Evolutionary conservation across 1,284 basidiomycete species (phyloP), one percentile per base, ranked within the genome.

Genomic region (Mycosarcoma mackinlayi): DNA sequence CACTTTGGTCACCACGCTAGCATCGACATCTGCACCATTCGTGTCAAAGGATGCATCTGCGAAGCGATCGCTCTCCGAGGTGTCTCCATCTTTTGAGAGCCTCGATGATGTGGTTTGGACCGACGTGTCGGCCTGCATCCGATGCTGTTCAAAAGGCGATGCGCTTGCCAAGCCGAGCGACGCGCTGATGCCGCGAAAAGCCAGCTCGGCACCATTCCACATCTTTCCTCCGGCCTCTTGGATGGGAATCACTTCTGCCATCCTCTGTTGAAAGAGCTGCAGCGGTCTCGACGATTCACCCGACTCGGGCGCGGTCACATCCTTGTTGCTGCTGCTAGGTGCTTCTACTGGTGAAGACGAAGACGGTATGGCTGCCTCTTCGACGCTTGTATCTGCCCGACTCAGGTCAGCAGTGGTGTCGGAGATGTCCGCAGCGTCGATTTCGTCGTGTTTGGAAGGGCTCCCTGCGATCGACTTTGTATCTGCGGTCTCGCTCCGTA

Each of bases 201-300:
- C 68, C 6, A 49, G 30, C 33, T 71, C 68, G 7, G 68, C 68
- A 23, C 68, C 62, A 24, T 19, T 71, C 68, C 68, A 71, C 50
- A 71, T 61, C 55, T 71, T 71, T 30, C 53, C 60, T 18, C 67
- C 61, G 16, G 68, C 68, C 30, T 71, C 68, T 37, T 64, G 61
- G 9, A 70, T 61, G 7, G 67, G 56, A 6, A 53, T 49, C 10
- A 47, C 59, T 9, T 62, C 59, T 2, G 46, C 46, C 0, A 62
- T 28, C 23, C 47, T 28, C 18, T 62, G 59, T 30, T 62, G 59
- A 7, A 70, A 47, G 11, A 42, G 39, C 23, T 70, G 60, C 35
- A 71, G 47, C 6, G 68, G 68, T 25, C 62, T 66, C 13, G 63
- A 50, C 19, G 52, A 39, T n/a, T 54, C 47, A 3, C 24, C 38